Evolutionary conservation across 2,329 filamentous ascomycete genomes (phyloP), one percentile per base, ranked within the genome.

Genomic region (Hawksworthiomyces lignivorus): DNA sequence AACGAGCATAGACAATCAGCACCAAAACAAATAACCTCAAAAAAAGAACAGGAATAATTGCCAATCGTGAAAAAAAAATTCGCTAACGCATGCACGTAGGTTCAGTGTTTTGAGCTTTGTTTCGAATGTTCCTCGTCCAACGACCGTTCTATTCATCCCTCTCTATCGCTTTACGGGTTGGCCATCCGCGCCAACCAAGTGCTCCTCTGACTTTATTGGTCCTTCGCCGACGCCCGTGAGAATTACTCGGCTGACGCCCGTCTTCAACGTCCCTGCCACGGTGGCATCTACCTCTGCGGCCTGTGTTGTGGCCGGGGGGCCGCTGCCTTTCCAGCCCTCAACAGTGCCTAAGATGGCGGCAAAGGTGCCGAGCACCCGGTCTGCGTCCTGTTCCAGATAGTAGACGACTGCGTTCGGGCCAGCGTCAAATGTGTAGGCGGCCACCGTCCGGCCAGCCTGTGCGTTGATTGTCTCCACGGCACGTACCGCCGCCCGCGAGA

Each of bases 341-440:
- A 82, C 72, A 21, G 69, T 62, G 1, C 64, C 69, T 19, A 90
- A 59, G 15, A 84, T 69, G 29, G 68, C 67, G 67, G 86, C 84
- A 64, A 98, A 84, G 1, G 81, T 76, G 8, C 88, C 89, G 0
- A 88, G 77, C 4, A 97, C 82, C 4, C 73, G 63, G 31, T 74
- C 72, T 48, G 80, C 74, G 52, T 94, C 77, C 69, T 89, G 73
- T 58, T 89, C 84, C 30, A 89, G 75, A 59, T 94, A 97, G 71
- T 98, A 98, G 38, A 98, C 80, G 38, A 98, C 94, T 30, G 88
- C 88, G 65, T 98, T 98, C 41, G 92, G 92, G 39, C 92, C 92
- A 0, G 92, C 92, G 59, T 98, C 92, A 56, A 97, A 98, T 0
- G 92, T 98, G 63, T 98, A 98, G 4, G 92, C 92, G 4, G 87